phyloP scores from a whole-genome alignment of 768 basidiomycete genomes.

The Boletus barrowsii region DNA sequence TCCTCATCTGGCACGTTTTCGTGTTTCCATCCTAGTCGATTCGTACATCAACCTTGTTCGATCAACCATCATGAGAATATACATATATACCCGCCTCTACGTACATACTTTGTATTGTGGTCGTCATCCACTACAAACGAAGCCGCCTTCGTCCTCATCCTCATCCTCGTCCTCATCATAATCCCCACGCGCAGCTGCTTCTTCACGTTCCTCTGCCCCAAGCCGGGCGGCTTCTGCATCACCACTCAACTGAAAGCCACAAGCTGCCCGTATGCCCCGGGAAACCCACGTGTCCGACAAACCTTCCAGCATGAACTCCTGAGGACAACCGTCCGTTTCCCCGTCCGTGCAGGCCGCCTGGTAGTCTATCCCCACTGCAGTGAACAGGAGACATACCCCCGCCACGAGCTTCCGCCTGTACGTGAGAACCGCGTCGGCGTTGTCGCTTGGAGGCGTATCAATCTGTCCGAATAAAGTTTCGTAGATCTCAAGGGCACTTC shows the following conservation, averaged over 20 bases:
- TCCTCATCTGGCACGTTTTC: no score
- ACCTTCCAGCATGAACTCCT: constrained; percentile 5
- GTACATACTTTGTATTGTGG: no score
- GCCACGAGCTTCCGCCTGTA: constrained; percentile 4
- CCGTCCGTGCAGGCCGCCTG: constrained; percentile 7
- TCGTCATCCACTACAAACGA: no score
- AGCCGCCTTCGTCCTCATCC: no score
- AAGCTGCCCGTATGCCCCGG: constrained; percentile 10
- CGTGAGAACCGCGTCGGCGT: not conserved
- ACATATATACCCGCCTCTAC: no score
- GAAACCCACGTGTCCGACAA: constrained; percentile 9
- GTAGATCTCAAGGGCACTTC: constrained; percentile 1
- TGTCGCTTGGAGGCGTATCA: not conserved
- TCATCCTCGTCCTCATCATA: no score
- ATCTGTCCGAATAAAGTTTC: constrained; percentile 5
- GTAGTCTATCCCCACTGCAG: constrained; percentile 5
- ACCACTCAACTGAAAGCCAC: constrained; percentile 5
- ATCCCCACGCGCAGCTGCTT: no score
- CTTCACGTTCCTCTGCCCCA: no score
- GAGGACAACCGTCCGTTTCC: not conserved
- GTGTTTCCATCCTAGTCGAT: no score
- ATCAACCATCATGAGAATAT: no score
- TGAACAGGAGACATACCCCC: constrained; percentile 5
- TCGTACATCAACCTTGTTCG: no score
- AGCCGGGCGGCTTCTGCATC: not conserved